These are phyloP conservation scores for Pleurotus citrinopileatus DNA, from an alignment of 768 basidiomycete species.

Conservation along the genomic window DNA sequence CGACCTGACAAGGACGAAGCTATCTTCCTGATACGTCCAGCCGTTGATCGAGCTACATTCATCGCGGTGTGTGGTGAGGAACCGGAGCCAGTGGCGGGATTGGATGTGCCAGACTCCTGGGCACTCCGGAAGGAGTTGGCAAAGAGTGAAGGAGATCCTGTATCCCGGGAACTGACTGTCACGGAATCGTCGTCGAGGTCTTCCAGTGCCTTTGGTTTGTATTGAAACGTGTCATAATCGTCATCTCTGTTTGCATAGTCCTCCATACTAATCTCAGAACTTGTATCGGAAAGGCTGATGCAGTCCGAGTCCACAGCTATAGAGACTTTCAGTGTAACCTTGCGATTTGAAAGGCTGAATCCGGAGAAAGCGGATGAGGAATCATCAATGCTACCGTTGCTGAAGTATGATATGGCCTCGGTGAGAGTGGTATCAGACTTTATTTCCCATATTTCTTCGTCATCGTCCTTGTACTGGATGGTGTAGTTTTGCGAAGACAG, in stretches of 20 bases:
- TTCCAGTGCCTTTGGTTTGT: conserved; percentile 28
- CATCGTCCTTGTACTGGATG: conserved; percentile 86
- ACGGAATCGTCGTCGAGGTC: conserved; percentile 70
- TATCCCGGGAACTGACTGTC: conserved; percentile 73
- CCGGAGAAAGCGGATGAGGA: conserved; percentile 73
- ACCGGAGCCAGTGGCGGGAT: conserved; percentile 6
- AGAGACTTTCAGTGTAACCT: conserved; percentile 74
- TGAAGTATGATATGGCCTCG: conserved; percentile 86
- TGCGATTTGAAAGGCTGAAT: conserved; percentile 61
- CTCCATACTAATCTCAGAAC: conserved; percentile 76
- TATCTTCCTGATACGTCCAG: conserved; percentile 6
- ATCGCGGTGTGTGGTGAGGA: not conserved
- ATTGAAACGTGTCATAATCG: conserved; percentile 55
- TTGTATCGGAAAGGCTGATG: conserved; percentile 86
- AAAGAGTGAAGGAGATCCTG: conserved; percentile 26
- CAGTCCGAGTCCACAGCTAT: conserved; percentile 89
- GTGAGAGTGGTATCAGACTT: conserved; percentile 69
- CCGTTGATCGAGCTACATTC: conserved; percentile 21
- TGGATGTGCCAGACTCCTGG: conserved; percentile 6
- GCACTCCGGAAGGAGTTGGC: conserved; percentile 8
- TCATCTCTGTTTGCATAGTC: conserved; percentile 61
- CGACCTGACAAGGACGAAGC: conserved; percentile 7
- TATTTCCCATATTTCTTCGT: conserved; percentile 74
- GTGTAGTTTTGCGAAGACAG: conserved; percentile 66
- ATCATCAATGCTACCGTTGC: conserved; percentile 68